Base-by-base conservation (phyloP, 208 protist genomes). In the Wallacemonas sp. region DNA sequence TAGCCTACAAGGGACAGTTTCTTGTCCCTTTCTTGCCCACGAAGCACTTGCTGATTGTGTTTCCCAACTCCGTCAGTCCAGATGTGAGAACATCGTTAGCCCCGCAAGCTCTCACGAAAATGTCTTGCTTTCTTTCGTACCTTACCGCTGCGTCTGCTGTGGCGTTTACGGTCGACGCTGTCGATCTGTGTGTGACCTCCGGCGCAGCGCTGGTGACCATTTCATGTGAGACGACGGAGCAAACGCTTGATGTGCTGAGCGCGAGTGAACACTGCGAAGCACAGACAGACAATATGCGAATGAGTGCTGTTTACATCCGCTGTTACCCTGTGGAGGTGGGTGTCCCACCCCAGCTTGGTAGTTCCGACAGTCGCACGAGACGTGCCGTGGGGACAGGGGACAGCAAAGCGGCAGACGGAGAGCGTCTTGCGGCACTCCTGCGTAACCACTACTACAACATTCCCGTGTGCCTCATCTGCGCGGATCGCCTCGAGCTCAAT, bases 21-120 rank as follows among this genome's bases (percentile, higher is more conserved):
- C 85, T 96, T 31, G 80, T 81, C 4, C 90, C 90, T 2, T 86
- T 91, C 41, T 64, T 93, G 14, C 85, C 90, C 12, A 92, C 86
- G 34, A 76, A 67, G 26, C 64, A 81, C 24, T 64, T 89, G 17
- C 70, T 94, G 24, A 53, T 96, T 1, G 22, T 90, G 19, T 91
- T 94, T 53, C 90, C 85, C 5, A 66, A 61, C 49, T 72, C 67
- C 17, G 1, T 51, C 64, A 6, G 58, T 14, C 17, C 19, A 62
- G 17, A 59, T 5, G 19, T 30, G 9, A 27, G 70, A 17, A 22
- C 12, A 2, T 1, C 6, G 9, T 60, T 75, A 9, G 75, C 86
- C 0, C 15, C 17, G 6, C 60, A 77, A 27, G 82, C 88, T 11
- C 44, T 76, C 28, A 58, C 76, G 14, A 80, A 78, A 45, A 69